Conservation (phyloP, 257 asterid genomes). For the Ligustrum vulgare region DNA sequence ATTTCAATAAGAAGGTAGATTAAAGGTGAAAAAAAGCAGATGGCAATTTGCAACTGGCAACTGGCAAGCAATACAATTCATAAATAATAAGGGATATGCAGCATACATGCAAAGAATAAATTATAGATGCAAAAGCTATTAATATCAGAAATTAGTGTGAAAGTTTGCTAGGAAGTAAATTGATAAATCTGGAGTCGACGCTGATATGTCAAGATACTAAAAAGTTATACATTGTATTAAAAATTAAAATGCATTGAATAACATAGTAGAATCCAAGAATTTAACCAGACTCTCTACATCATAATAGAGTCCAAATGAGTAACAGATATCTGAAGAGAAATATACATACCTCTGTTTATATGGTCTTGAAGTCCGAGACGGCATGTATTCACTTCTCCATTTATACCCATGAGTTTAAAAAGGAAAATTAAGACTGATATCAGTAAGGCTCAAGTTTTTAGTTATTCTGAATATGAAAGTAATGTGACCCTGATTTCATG, state of each 20-base stretch:
- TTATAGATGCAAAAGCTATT: not conserved
- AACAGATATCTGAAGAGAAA: conserved; percentile 4
- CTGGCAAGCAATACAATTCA: not conserved
- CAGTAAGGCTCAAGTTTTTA: conserved; percentile 12
- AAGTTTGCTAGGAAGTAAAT: not conserved
- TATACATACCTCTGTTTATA: conserved; percentile 64
- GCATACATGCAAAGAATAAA: not conserved
- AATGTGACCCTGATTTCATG: not conserved
- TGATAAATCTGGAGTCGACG: not conserved
- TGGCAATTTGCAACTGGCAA: not conserved
- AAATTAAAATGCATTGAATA: not conserved
- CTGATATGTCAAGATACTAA: not conserved
- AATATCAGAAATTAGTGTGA: not conserved
- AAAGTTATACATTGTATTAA: not conserved
- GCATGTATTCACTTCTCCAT: conserved; percentile 77
- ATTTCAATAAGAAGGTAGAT: not conserved
- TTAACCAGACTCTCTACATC: not conserved
- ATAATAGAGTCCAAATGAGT: not conserved
- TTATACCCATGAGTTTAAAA: conserved; percentile 34
- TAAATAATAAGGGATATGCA: not conserved
- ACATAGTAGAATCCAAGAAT: not conserved
- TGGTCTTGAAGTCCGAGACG: conserved; percentile 67
- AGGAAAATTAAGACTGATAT: conserved; percentile 22
- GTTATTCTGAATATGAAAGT: not conserved
- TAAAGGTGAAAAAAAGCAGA: not conserved